phyloP scores from a whole-genome alignment of 495 filamentous ascomycete species.

The Amorphotheca resinae region DNA sequence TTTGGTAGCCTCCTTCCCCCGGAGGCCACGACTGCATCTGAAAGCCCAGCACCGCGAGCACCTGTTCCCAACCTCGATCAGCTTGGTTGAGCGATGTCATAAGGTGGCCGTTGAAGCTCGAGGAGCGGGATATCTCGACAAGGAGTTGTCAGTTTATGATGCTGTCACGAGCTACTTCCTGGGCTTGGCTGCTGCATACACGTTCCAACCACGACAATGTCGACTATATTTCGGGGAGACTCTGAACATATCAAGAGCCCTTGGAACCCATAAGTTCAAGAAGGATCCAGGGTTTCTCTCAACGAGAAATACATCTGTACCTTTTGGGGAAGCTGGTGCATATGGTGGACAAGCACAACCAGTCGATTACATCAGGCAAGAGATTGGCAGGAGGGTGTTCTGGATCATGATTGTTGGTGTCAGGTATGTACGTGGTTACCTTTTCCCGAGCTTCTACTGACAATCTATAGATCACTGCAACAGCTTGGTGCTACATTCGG shows the following conservation, averaged over 20 bases:
- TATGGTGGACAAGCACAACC: neutral
- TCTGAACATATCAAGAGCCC: constrained; percentile 54
- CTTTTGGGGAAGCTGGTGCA: constrained; percentile 1
- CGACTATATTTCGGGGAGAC: constrained; percentile 63
- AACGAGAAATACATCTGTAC: neutral
- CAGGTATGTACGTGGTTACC: constrained; percentile 35
- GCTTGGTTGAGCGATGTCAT: constrained; percentile 62
- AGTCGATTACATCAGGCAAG: constrained; percentile 58
- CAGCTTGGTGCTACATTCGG: constrained; percentile 56
- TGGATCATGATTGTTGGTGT: constrained; percentile 58
- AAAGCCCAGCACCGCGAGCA: constrained; percentile 44
- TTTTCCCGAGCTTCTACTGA: constrained; percentile 10
- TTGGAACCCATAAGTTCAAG: constrained; percentile 42
- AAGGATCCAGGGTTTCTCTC: constrained; percentile 3
- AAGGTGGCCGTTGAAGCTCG: constrained; percentile 59
- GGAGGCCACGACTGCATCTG: constrained; percentile 59
- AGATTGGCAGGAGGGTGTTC: constrained; percentile 67
- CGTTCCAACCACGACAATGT: constrained; percentile 51
- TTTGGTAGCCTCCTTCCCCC: constrained; percentile 69
- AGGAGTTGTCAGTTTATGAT: constrained; percentile 60
- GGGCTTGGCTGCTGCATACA: constrained; percentile 55
- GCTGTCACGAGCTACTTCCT: constrained; percentile 79
- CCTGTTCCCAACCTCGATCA: constrained; percentile 54
- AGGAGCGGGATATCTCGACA: constrained; percentile 53
- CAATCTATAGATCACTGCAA: constrained; percentile 39